These are phyloP conservation scores for Claviceps paspali DNA, from an alignment of 2,329 filamentous ascomycete species.

Conservation along the genomic window DNA sequence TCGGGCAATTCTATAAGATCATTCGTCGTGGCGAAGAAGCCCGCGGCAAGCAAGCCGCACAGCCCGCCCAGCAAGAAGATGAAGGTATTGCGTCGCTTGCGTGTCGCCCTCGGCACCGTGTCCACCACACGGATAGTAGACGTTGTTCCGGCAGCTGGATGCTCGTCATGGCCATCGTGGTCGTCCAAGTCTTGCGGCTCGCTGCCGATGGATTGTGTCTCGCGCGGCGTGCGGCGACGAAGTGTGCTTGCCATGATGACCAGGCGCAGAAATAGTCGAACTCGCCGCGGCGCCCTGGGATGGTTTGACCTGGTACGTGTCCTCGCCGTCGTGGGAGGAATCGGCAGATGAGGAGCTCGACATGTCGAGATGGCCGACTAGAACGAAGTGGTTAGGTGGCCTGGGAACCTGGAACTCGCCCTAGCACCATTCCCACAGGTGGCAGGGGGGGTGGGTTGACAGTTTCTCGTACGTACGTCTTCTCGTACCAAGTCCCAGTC, in stretches of 20 bases:
- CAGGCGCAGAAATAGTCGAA: not conserved
- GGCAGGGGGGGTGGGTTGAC: too few relatives aligned
- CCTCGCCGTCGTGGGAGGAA: not conserved
- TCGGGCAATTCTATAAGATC: conserved; percentile 73
- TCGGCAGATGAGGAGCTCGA: not conserved
- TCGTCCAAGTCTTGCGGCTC: conserved; percentile 15
- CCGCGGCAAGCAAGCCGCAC: conserved; percentile 78
- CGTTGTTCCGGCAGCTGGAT: conserved; percentile 11
- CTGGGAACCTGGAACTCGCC: too few relatives aligned
- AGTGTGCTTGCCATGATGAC: conserved; percentile 14
- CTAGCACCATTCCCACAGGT: too few relatives aligned
- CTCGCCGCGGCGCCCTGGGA: not conserved
- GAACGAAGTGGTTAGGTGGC: too few relatives aligned
- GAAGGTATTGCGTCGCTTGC: conserved; percentile 63
- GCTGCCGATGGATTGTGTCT: conserved; percentile 10
- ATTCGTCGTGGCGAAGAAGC: conserved; percentile 79
- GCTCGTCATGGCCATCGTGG: conserved; percentile 7
- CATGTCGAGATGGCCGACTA: not conserved
- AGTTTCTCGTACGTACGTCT: too few relatives aligned
- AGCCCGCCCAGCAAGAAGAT: conserved; percentile 79
- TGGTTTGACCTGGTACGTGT: not conserved
- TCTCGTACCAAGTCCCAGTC: too few relatives aligned
- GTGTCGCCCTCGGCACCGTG: conserved; percentile 28
- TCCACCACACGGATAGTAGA: conserved; percentile 28
- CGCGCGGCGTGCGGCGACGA: conserved; percentile 17